phyloP scores from a whole-genome alignment of 2,329 filamentous ascomycete species.

The Elsinoe arachidis region DNA sequence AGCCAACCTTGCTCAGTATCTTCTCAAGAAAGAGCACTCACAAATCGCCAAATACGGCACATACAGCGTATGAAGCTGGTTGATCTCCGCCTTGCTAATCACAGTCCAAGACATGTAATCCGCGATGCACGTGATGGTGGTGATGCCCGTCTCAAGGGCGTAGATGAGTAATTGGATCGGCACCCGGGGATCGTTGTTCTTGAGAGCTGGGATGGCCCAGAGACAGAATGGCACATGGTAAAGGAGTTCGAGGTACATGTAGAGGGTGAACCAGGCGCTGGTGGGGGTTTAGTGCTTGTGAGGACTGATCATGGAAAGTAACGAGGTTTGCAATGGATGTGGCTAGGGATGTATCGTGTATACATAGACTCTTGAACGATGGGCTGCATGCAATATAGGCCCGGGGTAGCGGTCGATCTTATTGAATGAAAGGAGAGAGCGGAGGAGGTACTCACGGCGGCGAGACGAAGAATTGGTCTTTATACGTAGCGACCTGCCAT shows the following conservation, averaged over 20 bases:
- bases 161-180: conserved; percentile 54
- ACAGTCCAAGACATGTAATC: conserved; percentile 52
- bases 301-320: too few relatives aligned
- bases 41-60: conserved; percentile 49
- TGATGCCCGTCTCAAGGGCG: conserved; percentile 50
- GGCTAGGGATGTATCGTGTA: too few relatives aligned
- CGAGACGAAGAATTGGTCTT: conserved; percentile 54
- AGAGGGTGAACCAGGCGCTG: conserved; percentile 48
- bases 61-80: conserved; percentile 45
- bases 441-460: conserved; percentile 36
- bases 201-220: conserved; percentile 50
- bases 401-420: too few relatives aligned
- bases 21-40: conserved; percentile 29
- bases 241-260: conserved; percentile 50
- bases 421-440: neutral
- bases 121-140: conserved; percentile 54
- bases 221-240: conserved; percentile 54
- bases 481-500: conserved; percentile 53
- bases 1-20: neutral
- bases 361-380: too few relatives aligned
- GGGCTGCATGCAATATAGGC: too few relatives aligned
- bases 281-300: neutral
- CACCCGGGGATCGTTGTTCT: conserved; percentile 45
- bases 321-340: too few relatives aligned
- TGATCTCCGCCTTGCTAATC: conserved; percentile 38